A percentile compares a stretch with the other conserved stretches of the same genome.
phyloP scores from a whole-genome alignment of 164 flowering plant genomes.

The Chloranthus sessilifolius region DNA sequence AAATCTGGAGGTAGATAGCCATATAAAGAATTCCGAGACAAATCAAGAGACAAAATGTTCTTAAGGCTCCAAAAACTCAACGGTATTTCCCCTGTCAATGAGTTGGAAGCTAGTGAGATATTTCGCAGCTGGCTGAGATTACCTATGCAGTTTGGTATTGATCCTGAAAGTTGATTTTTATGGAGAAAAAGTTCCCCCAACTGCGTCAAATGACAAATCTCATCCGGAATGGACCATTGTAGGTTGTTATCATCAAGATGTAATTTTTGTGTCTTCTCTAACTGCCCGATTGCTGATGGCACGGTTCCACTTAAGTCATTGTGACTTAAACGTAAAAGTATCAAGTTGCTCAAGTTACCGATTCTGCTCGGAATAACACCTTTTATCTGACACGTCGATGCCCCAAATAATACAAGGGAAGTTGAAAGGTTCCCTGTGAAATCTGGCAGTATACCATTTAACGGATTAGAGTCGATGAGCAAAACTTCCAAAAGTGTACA shows the following conservation, averaged over 20 bases:
- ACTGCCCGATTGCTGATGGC: not conserved
- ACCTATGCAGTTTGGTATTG: not conserved
- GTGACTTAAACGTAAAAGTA: not conserved
- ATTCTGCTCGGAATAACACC: not conserved
- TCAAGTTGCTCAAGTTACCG: no score
- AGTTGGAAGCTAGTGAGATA: not conserved
- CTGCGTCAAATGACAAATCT: not conserved
- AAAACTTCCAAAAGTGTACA: not conserved
- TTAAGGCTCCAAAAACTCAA: not conserved
- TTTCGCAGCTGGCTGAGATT: not conserved
- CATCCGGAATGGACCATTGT: not conserved
- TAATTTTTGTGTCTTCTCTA: not conserved
- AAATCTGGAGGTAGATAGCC: conserved; percentile 3
- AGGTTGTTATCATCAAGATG: not conserved
- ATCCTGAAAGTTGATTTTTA: not conserved
- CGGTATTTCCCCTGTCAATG: not conserved
- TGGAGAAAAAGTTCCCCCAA: not conserved
- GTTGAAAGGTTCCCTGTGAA: not conserved
- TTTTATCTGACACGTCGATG: not conserved
- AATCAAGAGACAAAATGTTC: not conserved
- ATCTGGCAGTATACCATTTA: not conserved
- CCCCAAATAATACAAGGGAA: not conserved
- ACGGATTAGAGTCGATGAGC: not conserved
- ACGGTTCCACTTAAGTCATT: not conserved
- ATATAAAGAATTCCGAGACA: conserved; percentile 9